Conservation (phyloP, 78 protist species). For the Bigelowiella natans region DNA sequence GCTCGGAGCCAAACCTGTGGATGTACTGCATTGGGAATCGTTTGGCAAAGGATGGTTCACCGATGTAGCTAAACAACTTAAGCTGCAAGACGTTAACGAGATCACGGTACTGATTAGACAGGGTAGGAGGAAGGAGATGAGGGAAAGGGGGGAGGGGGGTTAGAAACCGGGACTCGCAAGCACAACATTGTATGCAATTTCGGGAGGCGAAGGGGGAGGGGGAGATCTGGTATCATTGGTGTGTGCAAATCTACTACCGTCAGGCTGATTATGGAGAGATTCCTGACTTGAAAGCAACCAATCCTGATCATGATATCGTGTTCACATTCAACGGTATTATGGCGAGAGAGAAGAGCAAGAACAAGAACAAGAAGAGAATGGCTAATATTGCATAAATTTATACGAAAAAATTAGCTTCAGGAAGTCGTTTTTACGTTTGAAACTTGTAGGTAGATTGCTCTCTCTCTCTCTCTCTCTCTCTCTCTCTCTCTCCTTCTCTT, state of each 20-base stretch:
- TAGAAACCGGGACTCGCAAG: no score
- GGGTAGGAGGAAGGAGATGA: no score
- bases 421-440: no score
- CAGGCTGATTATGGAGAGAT: constrained; percentile 24
- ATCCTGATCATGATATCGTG: constrained; percentile 24
- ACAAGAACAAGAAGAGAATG: not conserved
- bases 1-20: constrained; percentile 41
- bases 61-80: constrained; percentile 32
- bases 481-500: not conserved
- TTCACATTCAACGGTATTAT: constrained; percentile 52
- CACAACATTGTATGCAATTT: no score
- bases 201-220: no score
- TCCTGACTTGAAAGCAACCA: constrained; percentile 20
- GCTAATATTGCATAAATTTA: no score
- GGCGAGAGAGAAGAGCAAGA: constrained; percentile 16
- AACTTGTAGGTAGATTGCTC: not conserved
- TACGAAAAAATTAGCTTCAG: no score
- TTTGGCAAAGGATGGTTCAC: constrained; percentile 32
- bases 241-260: no score
- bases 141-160: no score
- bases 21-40: constrained; percentile 34
- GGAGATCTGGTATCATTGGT: no score
- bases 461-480: not conserved
- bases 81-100: constrained; percentile 16
- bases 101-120: not conserved